These are phyloP conservation scores for Hibiscus tridactylites DNA, from an alignment of 345 rosid species.

Conservation along the genomic window DNA sequence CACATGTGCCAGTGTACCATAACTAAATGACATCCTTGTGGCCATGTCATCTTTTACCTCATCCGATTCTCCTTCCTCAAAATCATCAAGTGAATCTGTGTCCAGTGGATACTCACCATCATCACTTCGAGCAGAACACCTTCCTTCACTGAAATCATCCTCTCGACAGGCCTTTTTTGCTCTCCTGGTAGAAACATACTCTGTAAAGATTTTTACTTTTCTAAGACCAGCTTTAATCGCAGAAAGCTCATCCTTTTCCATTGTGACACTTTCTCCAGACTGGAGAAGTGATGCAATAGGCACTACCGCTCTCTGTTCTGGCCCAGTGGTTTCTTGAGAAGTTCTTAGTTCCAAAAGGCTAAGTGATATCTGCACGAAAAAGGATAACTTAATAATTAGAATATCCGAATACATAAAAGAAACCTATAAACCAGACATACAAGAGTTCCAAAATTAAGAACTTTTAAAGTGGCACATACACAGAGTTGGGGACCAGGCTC, in stretches of 20 bases:
- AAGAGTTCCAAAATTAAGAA: background rate
- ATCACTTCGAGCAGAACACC: constrained; percentile 61
- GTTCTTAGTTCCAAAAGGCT: constrained; percentile 68
- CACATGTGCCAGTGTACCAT: constrained; percentile 74
- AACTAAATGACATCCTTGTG: constrained; percentile 60
- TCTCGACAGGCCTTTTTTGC: constrained; percentile 59
- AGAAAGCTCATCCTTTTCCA: constrained; percentile 66
- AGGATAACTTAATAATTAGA: background rate
- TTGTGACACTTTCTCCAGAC: constrained; percentile 34
- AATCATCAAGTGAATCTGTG: constrained; percentile 72
- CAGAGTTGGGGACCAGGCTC: constrained; percentile 43
- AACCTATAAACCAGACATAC: background rate
- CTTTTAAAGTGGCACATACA: constrained; percentile 32
- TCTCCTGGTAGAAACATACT: constrained; percentile 57
- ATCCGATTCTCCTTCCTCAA: constrained; percentile 75
- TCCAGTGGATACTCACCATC: constrained; percentile 81
- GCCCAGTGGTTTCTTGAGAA: constrained; percentile 42
- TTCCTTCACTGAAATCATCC: constrained; percentile 60
- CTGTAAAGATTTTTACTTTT: constrained; percentile 72
- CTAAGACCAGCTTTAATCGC: constrained; percentile 84
- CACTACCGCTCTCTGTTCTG: constrained; percentile 43
- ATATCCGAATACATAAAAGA: background rate
- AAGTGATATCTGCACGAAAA: constrained; percentile 52
- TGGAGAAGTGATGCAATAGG: constrained; percentile 48
- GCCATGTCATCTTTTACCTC: constrained; percentile 47